Evolutionary conservation across 2,329 filamentous ascomycete genomes (phyloP).

Genomic region (Botrytis paeoniae): DNA sequence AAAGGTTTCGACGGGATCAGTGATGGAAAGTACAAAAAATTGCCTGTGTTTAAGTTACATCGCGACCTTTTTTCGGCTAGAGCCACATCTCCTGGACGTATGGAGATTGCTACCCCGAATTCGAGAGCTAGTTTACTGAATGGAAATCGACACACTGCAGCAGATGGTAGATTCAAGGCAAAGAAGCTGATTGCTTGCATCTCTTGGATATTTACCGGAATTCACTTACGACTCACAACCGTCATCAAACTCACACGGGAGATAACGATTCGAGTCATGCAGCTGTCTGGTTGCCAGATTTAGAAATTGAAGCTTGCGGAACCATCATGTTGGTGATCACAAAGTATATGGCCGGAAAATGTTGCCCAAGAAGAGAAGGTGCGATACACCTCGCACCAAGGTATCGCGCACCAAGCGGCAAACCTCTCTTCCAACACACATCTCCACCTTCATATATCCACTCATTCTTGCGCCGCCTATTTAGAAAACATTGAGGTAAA

Average conservation of each 20-base stretch:
- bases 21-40: neutral
- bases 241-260: neutral
- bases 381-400: neutral
- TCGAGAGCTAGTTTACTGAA: neutral
- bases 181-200: neutral
- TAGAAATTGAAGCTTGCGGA: neutral
- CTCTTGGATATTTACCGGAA: neutral
- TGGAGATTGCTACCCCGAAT: neutral
- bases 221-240: neutral
- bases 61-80: neutral
- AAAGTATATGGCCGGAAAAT: neutral
- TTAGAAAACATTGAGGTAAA: neutral
- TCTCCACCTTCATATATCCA: neutral
- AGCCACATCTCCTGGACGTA: neutral
- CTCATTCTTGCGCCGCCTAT: neutral
- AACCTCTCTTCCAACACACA: neutral
- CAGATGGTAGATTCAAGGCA: neutral
- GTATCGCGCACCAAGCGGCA: neutral
- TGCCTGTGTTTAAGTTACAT: neutral
- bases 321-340: neutral
- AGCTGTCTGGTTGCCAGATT: neutral
- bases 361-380: constrained; percentile 11
- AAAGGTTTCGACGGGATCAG: neutral
- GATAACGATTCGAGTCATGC: neutral
- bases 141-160: neutral